Evolutionary conservation across 2,329 filamentous ascomycete genomes (phyloP).

Genomic region (Falciphora oryzae): DNA sequence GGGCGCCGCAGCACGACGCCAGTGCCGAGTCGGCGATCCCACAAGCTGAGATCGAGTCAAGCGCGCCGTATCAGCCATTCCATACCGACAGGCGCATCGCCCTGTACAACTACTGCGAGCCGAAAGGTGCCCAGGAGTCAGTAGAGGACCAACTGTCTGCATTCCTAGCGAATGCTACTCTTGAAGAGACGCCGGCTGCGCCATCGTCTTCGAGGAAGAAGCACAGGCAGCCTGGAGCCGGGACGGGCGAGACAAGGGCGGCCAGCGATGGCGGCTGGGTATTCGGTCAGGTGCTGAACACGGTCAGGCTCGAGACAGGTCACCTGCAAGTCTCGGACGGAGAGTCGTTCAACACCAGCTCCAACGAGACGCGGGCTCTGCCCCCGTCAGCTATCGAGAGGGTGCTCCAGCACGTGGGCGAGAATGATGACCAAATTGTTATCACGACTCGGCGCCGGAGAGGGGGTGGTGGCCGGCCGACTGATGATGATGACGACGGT

Average conservation of each 20-base stretch:
- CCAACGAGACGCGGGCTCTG: constrained; percentile 53
- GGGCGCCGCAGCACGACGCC: constrained; percentile 30
- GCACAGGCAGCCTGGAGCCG: constrained; percentile 7
- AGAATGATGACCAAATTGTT: constrained; percentile 70
- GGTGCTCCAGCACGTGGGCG: constrained; percentile 49
- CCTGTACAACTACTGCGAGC: constrained; percentile 57
- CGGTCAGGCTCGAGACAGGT: constrained; percentile 48
- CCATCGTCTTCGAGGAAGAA: constrained; percentile 18
- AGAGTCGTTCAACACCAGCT: constrained; percentile 38
- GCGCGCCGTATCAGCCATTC: constrained; percentile 91
- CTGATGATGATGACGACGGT: constrained; percentile 47
- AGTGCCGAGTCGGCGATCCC: constrained; percentile 60
- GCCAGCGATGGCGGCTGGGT: constrained; percentile 40
- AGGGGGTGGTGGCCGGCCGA: constrained; percentile 41
- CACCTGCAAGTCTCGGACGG: constrained; percentile 42
- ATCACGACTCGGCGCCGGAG: constrained; percentile 72
- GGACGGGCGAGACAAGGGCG: constrained; percentile 7
- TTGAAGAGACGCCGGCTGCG: constrained; percentile 32
- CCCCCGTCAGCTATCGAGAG: constrained; percentile 60
- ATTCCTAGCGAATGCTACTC: constrained; percentile 33
- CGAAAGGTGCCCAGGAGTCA: constrained; percentile 1
- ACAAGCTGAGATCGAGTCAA: constrained; percentile 88
- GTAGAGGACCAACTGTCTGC: constrained; percentile 28
- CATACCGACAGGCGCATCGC: constrained; percentile 82
- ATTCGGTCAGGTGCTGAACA: constrained; percentile 51